Base-by-base conservation (phyloP, 2,329 filamentous ascomycete genomes). In the Alternaria ventricosa region DNA sequence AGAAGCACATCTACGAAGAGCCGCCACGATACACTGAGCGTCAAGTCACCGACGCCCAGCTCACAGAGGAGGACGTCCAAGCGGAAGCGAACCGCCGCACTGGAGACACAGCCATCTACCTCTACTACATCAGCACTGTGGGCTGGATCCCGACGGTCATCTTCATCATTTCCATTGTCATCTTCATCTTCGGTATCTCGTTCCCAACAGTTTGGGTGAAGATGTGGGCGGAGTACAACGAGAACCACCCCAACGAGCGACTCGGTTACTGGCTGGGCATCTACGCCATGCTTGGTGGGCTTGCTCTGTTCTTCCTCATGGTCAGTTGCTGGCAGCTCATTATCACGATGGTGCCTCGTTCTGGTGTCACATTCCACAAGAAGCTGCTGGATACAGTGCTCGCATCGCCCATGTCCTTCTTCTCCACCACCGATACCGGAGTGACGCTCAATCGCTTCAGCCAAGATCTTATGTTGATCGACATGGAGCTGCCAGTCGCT, bases 261-360 rank as follows among this genome's bases (percentile, higher is more conserved):
- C 71, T 78, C 20, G 76, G 73, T 1, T 75, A 75, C 57, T 79
- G 74, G 59, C 68, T 79, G 1, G 76, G 76, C 12, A 71, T 79
- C 25, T 79, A 79, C 50, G 69, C 68, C 3, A 70, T 73, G 59
- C 68, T 78, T 44, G 75, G 75, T 54, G 73, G 58, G 2, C 41
- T 72, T 3, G 70, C 75, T 1, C 65, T 78, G 43, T 50, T 70
- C 33, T 77, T 77, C 61, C 61, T 78, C 18, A 67, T 74, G 13
- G 56, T 78, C 46, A 75, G 74, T 61, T 74, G 73, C 61, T 77
- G 77, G 78, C 82, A 85, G 72, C 78, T 87, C 65, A 83, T 87
- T 50, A 83, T 87, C 30, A 82, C 77, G 4, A 86, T 87, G 83
- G 83, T 87, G 4, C 85, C 85, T 4, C 82, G 81, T 28, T 86